Evolutionary conservation across 1,284 basidiomycete species (phyloP).

Genomic region (Polyporus tsugae): DNA sequence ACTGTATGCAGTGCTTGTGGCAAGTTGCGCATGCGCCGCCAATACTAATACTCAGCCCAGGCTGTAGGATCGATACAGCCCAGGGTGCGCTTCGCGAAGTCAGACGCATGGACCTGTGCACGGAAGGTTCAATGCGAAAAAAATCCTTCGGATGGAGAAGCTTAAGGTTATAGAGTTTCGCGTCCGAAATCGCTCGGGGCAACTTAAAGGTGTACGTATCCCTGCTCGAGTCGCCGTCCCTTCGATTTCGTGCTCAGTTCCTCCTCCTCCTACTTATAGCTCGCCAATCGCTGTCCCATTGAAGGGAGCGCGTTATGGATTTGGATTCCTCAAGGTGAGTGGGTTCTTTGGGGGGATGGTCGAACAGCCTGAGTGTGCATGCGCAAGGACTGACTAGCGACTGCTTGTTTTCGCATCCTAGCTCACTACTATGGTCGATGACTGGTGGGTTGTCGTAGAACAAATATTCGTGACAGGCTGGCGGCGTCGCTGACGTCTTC

Average conservation of each 20-base stretch:
- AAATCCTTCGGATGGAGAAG: not conserved
- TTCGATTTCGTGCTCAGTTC: not conserved
- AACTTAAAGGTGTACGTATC: not conserved
- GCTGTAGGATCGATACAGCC: too few species aligned
- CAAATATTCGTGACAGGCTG: not conserved
- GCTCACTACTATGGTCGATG: not conserved
- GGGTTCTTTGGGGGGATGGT: not conserved
- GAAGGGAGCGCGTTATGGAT: too few species aligned
- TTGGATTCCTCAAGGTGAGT: not conserved
- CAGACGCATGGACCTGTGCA: not conserved
- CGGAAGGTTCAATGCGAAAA: not conserved
- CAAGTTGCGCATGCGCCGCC: too few species aligned
- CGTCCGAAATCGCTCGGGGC: not conserved
- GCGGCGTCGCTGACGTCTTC: not conserved
- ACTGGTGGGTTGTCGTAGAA: not conserved
- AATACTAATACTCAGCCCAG: too few species aligned
- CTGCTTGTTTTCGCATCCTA: not conserved
- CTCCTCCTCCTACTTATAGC: not conserved
- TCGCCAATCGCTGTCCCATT: too few species aligned
- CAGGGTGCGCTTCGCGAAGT: not conserved
- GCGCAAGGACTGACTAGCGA: not conserved
- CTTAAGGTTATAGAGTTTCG: not conserved
- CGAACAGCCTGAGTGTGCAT: not conserved
- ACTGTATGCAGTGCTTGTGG: too few species aligned
- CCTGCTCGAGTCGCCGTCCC: not conserved